Conservation (phyloP, 441 rosid genomes). For the Rhodomyrtus psidioides region DNA sequence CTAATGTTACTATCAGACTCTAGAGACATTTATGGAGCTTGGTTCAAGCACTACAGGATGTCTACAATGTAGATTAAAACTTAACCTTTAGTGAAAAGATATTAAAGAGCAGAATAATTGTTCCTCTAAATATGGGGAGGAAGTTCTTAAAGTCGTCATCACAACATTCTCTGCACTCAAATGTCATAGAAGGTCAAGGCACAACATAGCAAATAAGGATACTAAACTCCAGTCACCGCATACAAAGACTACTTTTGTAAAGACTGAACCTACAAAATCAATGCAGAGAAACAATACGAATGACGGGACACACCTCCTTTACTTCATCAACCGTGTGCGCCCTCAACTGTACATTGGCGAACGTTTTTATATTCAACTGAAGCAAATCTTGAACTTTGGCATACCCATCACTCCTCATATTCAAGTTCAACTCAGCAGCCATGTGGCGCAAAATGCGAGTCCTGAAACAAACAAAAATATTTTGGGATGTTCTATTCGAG, state of each 20-base stretch:
- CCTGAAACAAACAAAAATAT: slow-evolving; percentile 23
- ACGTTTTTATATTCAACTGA: slow-evolving; percentile 57
- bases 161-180: not conserved
- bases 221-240: not conserved
- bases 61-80: not conserved
- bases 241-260: not conserved
- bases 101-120: not conserved
- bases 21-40: not conserved
- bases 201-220: not conserved
- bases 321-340: slow-evolving; percentile 68
- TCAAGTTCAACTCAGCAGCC: slow-evolving; percentile 65
- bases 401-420: slow-evolving; percentile 72
- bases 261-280: not conserved
- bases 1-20: not conserved
- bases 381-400: slow-evolving; percentile 69
- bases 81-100: not conserved
- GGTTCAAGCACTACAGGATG: not conserved
- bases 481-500: not conserved
- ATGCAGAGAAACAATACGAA: not conserved
- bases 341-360: slow-evolving; percentile 53
- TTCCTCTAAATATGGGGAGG: not conserved
- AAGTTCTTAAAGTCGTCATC: not conserved
- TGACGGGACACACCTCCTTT: slow-evolving; percentile 49
- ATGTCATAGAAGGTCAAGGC: not conserved
- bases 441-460: slow-evolving; percentile 70